These are phyloP conservation scores for Apiospora aurea DNA, from an alignment of 2,329 filamentous ascomycete genomes.

Conservation along the genomic window DNA sequence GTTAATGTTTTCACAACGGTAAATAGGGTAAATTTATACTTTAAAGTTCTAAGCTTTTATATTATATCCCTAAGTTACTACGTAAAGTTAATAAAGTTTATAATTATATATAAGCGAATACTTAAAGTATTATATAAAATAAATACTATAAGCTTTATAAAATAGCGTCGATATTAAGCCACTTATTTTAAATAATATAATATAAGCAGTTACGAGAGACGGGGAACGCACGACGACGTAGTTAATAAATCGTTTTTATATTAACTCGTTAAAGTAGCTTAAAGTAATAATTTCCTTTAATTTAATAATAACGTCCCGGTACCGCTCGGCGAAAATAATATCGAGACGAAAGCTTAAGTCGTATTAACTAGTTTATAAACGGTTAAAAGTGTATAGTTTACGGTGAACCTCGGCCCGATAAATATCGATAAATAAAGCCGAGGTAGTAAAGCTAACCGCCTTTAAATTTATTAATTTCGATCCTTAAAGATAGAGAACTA, in stretches of 20 bases:
- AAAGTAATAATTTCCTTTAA: not conserved
- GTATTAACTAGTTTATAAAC: constrained; percentile 2
- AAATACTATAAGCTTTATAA: not conserved
- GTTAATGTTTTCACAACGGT: not conserved
- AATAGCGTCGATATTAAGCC: not conserved
- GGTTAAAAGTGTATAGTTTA: not conserved
- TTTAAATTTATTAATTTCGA: not conserved
- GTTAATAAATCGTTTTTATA: not conserved
- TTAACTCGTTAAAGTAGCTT: not conserved
- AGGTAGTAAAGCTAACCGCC: not conserved
- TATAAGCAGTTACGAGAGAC: not conserved
- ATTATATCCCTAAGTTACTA: constrained; percentile 5
- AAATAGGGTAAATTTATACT: constrained; percentile 6
- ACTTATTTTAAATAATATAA: constrained; percentile 7
- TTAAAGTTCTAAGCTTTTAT: not conserved
- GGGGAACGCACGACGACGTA: not conserved
- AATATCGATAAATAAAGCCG: constrained; percentile 1
- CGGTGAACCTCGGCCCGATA: constrained; percentile 8
- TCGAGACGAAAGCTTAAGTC: constrained; percentile 2
- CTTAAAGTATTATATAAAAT: not conserved
- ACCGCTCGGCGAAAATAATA: constrained; percentile 3
- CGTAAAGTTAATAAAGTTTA: constrained; percentile 2
- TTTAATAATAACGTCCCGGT: not conserved
- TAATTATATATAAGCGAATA: not conserved
- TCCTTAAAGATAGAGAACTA: not conserved